phyloP scores from a whole-genome alignment of 169 alveolate species.

The Plasmodium yoelii region DNA sequence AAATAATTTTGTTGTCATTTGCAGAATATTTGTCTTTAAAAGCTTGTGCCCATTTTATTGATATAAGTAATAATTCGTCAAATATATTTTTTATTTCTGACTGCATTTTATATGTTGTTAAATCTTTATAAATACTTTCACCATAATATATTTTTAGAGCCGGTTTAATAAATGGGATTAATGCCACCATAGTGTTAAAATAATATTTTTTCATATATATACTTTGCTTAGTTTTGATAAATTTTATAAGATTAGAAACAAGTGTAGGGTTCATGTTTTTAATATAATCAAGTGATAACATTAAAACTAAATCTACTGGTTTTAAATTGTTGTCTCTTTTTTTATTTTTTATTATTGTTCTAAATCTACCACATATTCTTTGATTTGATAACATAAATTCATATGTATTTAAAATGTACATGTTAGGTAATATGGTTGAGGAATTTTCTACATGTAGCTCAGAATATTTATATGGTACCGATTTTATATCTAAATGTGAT shows the following conservation, averaged over 20 bases:
- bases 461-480: conserved; percentile 26
- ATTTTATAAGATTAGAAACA: conserved; percentile 13
- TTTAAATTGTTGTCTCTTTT: conserved; percentile 22
- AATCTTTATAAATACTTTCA: not conserved
- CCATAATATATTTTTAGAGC: conserved; percentile 60
- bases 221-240: conserved; percentile 19
- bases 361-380: conserved; percentile 13
- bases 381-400: conserved; percentile 51
- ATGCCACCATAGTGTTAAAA: conserved; percentile 25
- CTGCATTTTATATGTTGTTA: conserved; percentile 6
- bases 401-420: conserved; percentile 34
- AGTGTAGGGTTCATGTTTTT: conserved; percentile 13
- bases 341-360: conserved; percentile 15
- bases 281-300: conserved; percentile 25
- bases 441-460: conserved; percentile 4
- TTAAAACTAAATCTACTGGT: conserved; percentile 20
- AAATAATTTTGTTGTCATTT: not conserved
- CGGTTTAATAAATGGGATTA: conserved; percentile 62
- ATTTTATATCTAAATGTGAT: conserved; percentile 26
- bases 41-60: conserved; percentile 43
- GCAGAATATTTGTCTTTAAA: conserved; percentile 19
- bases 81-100: conserved; percentile 15
- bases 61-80: conserved; percentile 5
- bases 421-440: conserved; percentile 18
- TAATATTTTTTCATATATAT: conserved; percentile 24